Base-by-base conservation (phyloP, 345 rosid species). In the Xanthoceras sorbifolium region DNA sequence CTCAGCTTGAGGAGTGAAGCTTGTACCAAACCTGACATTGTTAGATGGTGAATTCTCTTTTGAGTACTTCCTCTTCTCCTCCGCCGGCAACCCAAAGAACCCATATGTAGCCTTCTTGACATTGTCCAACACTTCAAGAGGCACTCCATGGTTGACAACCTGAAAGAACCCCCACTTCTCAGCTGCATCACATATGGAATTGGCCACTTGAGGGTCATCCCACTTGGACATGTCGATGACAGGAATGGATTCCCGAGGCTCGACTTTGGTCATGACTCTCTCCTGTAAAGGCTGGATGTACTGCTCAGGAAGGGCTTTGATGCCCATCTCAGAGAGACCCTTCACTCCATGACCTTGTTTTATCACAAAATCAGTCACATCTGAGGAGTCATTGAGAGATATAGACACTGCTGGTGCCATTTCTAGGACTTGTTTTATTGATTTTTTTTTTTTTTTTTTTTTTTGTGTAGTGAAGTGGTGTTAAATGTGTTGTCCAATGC, bases 101-200 rank as follows among this genome's bases (percentile, higher is more conserved):
- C 76, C 62, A 25, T 80, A 86, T 17, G 88, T 80, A 2, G 91
- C 89, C 1, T 74, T 76, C 34, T 82, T 79, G 0, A 86, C 85
- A 5, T 79, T 73, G 0, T 81, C 79, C 28, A 88, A 83, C 20
- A 86, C 83, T 18, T 88, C 79, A 31, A 76, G 25, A 1, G 89
- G 83, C 15, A 86, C 84, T 0, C 91, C 87, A 57, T 86, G 91
- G 8, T 84, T 84, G 36, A 84, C 77, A 11, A 86, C 79, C 65
- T 88, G 91, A 18, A 88, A 86, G 78, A 82, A 84, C 4, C 91
- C 91, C 86, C 86, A 88, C 48, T 72, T 81, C 82, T 83, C 86
- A 17, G 88, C 88, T 34, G 91, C 91, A 4, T 84, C 83, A 42
- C 89, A 80, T 6, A 86, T 73, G 0, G 86, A 86, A 52, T 83